Conservation (phyloP, 805 yeast genomes). For the Zygosaccharomyces bailii region DNA sequence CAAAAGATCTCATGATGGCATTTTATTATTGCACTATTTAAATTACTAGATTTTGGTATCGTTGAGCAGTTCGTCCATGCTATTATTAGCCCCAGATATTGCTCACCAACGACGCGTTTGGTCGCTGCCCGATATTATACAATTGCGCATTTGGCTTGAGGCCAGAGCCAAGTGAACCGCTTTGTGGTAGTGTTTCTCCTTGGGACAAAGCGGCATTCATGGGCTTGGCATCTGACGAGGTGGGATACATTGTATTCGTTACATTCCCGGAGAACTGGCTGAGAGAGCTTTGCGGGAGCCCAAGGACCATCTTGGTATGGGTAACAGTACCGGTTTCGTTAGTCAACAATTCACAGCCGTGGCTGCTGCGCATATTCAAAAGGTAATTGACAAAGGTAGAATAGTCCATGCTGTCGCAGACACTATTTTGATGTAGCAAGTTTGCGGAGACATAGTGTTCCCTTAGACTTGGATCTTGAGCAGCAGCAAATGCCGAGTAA, state of each 20-base stretch:
- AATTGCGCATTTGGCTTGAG: conserved; percentile 11
- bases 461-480: conserved; percentile 12
- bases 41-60: background rate
- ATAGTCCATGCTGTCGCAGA: conserved; percentile 19
- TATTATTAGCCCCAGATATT: conserved; percentile 21
- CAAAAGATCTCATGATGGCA: too few species aligned
- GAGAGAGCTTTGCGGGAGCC: conserved; percentile 1
- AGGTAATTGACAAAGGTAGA: conserved; percentile 23
- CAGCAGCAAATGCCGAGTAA: conserved; percentile 13
- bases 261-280: background rate
- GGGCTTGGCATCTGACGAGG: background rate
- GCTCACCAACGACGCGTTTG: conserved; percentile 13
- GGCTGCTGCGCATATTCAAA: conserved; percentile 20
- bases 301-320: conserved; percentile 23
- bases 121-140: conserved; percentile 7
- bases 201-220: conserved; percentile 1
- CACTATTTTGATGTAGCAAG: conserved; percentile 23
- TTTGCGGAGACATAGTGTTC: conserved; percentile 25
- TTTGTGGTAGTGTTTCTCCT: background rate
- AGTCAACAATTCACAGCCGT: conserved; percentile 25
- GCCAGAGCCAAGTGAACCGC: conserved; percentile 1
- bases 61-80: background rate
- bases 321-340: conserved; percentile 24
- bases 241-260: background rate
- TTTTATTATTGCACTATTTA: too few species aligned